Percentiles rank a stretch among this genome's conserved stretches.
Evolutionary conservation across 495 filamentous ascomycete genomes (phyloP).

Genomic region (Hyphodiscus hymeniophilus): DNA sequence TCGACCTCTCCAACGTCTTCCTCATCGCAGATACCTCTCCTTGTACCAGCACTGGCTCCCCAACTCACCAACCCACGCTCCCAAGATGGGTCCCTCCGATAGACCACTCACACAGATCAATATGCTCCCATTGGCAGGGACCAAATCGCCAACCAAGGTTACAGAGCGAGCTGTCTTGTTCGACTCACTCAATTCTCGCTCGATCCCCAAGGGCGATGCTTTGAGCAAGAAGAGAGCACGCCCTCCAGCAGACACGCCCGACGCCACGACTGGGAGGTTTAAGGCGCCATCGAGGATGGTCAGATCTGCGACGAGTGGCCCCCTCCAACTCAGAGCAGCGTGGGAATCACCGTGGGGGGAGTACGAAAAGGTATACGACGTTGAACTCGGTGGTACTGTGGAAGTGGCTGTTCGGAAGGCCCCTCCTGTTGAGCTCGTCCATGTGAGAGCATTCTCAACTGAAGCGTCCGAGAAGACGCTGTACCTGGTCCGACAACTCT

Average conservation of each 20-base stretch:
- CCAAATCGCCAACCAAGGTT: constrained; percentile 4
- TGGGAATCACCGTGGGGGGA: constrained; percentile 8
- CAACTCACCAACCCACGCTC: constrained; percentile 5
- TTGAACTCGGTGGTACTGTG: constrained; percentile 11
- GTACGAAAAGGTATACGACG: constrained; percentile 8
- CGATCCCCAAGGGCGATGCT: constrained; percentile 3
- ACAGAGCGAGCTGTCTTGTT: constrained; percentile 3
- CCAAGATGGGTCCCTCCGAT: constrained; percentile 7
- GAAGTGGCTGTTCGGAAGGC: constrained; percentile 12
- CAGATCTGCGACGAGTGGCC: constrained; percentile 7
- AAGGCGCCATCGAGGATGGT: constrained; percentile 4
- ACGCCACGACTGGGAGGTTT: not conserved
- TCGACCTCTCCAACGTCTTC: not conserved
- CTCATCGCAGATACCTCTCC: no score
- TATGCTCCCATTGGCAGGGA: constrained; percentile 7
- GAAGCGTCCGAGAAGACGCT: constrained; percentile 7
- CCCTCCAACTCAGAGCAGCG: constrained; percentile 7
- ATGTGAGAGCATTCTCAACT: constrained; percentile 8
- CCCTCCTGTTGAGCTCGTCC: constrained; percentile 10
- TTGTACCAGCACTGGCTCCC: no score
- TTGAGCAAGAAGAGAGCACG: constrained; percentile 8
- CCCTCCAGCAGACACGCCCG: not conserved
- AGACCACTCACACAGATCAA: constrained; percentile 6
- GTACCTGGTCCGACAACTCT: constrained; percentile 5
- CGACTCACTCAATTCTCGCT: constrained; percentile 7